Percentiles rank a stretch among this genome's conserved stretches.
Evolutionary conservation across 1,284 basidiomycete species (phyloP).

Genomic region (Ceratobasidium sp.): DNA sequence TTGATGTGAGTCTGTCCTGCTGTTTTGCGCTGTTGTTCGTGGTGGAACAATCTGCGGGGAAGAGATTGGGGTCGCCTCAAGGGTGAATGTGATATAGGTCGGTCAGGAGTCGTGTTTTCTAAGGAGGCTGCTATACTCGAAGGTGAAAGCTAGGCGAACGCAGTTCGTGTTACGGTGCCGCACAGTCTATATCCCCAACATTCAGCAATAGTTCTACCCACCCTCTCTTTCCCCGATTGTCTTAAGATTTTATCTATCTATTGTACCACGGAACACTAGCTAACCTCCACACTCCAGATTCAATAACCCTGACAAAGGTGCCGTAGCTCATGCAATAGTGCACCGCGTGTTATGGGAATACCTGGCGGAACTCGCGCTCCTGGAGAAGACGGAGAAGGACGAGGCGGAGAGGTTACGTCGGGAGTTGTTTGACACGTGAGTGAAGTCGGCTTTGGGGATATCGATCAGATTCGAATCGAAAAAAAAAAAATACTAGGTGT

Average conservation of each 20-base stretch:
- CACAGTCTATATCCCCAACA: neutral
- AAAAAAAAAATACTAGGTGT: constrained; percentile 60
- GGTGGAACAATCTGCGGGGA: too few species aligned
- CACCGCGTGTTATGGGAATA: constrained; percentile 86
- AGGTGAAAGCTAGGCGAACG: too few species aligned
- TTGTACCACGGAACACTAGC: neutral
- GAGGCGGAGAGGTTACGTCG: constrained; percentile 60
- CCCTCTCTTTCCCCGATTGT: neutral
- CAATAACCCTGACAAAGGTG: constrained; percentile 89
- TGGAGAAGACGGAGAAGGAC: constrained; percentile 68
- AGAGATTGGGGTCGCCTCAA: too few species aligned
- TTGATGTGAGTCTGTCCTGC: constrained; percentile 68
- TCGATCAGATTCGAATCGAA: neutral
- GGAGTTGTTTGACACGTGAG: constrained; percentile 75
- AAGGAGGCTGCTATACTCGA: neutral
- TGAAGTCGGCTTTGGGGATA: neutral
- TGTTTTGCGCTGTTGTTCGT: neutral
- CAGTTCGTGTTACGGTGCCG: too few species aligned
- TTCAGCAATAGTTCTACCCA: neutral
- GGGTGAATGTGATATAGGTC: too few species aligned
- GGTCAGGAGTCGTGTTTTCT: too few species aligned
- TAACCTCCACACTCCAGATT: constrained; percentile 64
- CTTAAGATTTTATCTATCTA: neutral
- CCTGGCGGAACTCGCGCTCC: constrained; percentile 63
- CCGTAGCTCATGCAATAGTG: constrained; percentile 84